Evolutionary conservation across 2,329 filamentous ascomycete genomes (phyloP).

Genomic region (Nemania sp.): DNA sequence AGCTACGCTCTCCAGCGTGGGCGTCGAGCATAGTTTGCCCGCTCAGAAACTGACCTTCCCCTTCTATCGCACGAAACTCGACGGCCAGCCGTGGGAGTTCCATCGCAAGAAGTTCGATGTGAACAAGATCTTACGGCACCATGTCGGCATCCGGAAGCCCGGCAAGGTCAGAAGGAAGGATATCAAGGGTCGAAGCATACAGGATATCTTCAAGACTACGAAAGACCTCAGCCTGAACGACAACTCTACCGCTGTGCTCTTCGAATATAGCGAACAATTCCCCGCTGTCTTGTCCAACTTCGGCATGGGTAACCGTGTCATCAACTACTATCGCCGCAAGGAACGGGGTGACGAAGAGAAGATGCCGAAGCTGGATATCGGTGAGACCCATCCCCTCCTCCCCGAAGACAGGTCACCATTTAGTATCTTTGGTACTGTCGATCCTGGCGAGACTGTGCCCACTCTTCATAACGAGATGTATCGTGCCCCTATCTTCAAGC

Average conservation of each 20-base stretch:
- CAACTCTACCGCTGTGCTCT: constrained; percentile 82
- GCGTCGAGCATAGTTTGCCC: constrained; percentile 93
- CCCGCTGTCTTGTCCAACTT: constrained; percentile 93
- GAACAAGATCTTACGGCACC: constrained; percentile 49
- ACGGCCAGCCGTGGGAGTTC: constrained; percentile 69
- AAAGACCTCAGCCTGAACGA: constrained; percentile 85
- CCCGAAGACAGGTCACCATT: constrained; percentile 97
- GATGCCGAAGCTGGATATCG: constrained; percentile 79
- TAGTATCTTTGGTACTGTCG: constrained; percentile 89
- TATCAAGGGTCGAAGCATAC: constrained; percentile 75
- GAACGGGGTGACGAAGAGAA: constrained; percentile 74
- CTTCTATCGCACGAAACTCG: constrained; percentile 88
- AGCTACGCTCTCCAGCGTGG: constrained; percentile 85
- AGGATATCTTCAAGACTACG: constrained; percentile 77
- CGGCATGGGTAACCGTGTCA: constrained; percentile 92
- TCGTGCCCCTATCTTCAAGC: constrained; percentile 89
- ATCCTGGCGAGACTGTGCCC: constrained; percentile 85
- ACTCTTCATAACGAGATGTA: constrained; percentile 96
- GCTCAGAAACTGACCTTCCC: constrained; percentile 91
- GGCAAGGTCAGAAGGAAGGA: constrained; percentile 77
- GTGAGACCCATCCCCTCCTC: constrained; percentile 84
- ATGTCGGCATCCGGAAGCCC: constrained; percentile 50
- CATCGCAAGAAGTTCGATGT: constrained; percentile 72
- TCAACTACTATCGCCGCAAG: constrained; percentile 94
- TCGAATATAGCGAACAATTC: constrained; percentile 95